phyloP scores from a whole-genome alignment of 2,329 filamentous ascomycete species.

The Cercospora sojina region DNA sequence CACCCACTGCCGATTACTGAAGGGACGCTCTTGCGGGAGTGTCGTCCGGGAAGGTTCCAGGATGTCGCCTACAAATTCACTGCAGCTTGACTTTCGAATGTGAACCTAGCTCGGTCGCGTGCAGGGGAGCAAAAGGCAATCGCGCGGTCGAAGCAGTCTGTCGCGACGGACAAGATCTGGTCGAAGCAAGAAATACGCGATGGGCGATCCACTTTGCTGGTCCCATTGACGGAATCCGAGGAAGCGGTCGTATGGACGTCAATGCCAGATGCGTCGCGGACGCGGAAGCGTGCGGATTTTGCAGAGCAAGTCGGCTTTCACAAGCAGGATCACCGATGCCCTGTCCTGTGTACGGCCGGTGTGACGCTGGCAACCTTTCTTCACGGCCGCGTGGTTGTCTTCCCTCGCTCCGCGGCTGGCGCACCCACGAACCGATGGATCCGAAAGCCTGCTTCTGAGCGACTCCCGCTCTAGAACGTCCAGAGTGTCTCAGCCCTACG shows the following conservation, averaged over 20 bases:
- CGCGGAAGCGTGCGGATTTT: conserved; percentile 2
- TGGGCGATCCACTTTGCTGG: background rate
- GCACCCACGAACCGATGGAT: background rate
- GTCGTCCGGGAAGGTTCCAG: conserved; percentile 1
- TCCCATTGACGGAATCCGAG: conserved; percentile 1
- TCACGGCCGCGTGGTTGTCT: background rate
- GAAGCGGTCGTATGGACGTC: background rate
- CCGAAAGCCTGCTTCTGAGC: conserved; percentile 4
- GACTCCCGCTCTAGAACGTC: conserved; percentile 8
- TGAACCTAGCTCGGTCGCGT: background rate
- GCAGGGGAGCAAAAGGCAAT: conserved; percentile 2
- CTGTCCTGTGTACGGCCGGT: background rate
- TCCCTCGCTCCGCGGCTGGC: background rate
- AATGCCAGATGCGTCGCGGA: conserved; percentile 2
- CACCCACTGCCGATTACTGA: background rate
- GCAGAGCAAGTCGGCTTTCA: background rate
- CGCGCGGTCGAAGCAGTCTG: background rate
- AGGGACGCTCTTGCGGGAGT: background rate
- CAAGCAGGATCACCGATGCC: conserved; percentile 8
- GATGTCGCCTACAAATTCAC: background rate
- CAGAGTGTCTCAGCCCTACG: conserved; percentile 6
- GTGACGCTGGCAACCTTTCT: background rate
- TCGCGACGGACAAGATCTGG: background rate
- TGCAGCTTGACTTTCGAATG: background rate
- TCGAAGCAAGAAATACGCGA: background rate